Base-by-base conservation (phyloP, 257 asterid genomes). In the Coffea eugenioides region DNA sequence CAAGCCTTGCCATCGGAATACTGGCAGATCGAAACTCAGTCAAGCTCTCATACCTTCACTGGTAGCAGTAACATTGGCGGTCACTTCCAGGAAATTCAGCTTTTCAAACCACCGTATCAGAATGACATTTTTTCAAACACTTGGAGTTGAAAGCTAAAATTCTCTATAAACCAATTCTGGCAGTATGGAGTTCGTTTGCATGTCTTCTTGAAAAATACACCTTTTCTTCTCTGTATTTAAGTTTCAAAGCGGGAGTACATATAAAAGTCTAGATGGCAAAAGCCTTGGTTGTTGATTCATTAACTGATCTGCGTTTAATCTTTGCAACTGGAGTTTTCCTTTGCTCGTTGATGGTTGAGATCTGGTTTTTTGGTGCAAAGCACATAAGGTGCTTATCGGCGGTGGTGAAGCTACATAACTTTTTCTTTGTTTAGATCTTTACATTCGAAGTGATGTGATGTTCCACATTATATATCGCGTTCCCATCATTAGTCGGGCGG, bases 1-100 rank as follows among this genome's bases (percentile, higher is more conserved):
- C 92, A 82, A 76, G 88, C 89, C 12, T 74, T 86, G 65, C 93
- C 90, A 27, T 80, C 93, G 0, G 90, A 90, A 15, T 81, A 86
- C 86, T 90, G 92, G 97, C 89, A 79, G 74, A 66, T 86, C 21
- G 89, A 81, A 72, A 92, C 83, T n/a, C 90, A 82, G 10, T 80
- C 88, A 0, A 68, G 81, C 14, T 77, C 82, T 25, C 90, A 83
- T 31, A 71, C 87, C 61, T 64, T 82, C 84, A 80, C 82, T 52
- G 65, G 84, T 4, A 82, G 79, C 84, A 31, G 81, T 64, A 84
- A 83, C 74, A 76, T 57, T 57, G 78, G 72, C 0, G 78, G 83
- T 34, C 84, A 78, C 88, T 86, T 83, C 36, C 91, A 83, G 74
- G 96, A 87, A 78, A 72, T 82, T 79, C 92, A 88, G 84, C 86